A percentile compares a stretch with the other conserved stretches of the same genome.
Conservation (phyloP, 169 alveolate genomes). For the Cryptosporidium meleagridis region DNA sequence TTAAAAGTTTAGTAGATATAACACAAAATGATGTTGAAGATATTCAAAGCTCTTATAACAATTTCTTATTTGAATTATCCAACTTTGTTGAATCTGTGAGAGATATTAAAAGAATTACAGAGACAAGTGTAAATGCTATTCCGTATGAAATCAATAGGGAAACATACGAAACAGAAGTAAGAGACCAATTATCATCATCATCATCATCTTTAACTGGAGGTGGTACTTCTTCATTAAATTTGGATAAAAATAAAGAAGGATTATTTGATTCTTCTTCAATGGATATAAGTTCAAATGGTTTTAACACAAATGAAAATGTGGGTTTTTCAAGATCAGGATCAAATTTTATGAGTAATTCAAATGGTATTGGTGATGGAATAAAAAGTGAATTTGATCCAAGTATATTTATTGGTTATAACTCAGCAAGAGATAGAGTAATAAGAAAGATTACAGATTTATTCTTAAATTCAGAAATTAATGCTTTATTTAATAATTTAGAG, state of each 20-base stretch:
- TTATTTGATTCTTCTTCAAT: neutral
- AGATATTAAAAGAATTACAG: constrained; percentile 64
- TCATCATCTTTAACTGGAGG: neutral
- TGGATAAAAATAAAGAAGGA: neutral
- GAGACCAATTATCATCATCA: neutral
- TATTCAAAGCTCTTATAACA: constrained; percentile 58
- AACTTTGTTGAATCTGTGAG: constrained; percentile 60
- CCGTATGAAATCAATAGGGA: neutral
- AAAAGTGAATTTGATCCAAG: constrained; percentile 56
- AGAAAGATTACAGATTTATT: constrained; percentile 52
- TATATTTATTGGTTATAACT: constrained; percentile 56
- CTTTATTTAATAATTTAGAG: constrained; percentile 1
- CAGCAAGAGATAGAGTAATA: constrained; percentile 56
- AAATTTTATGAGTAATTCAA: neutral
- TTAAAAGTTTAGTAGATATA: constrained; percentile 25
- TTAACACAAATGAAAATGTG: neutral
- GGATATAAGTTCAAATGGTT: neutral
- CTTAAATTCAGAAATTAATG: constrained; percentile 20
- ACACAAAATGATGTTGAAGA: constrained; percentile 55
- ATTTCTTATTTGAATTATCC: constrained; percentile 52
- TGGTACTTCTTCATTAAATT: neutral
- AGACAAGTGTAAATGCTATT: neutral
- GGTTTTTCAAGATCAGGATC: neutral
- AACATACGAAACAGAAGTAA: neutral
- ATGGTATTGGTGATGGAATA: neutral